These are phyloP conservation scores for Metrosideros polymorpha DNA, from an alignment of 441 rosid species.

Conservation along the genomic window DNA sequence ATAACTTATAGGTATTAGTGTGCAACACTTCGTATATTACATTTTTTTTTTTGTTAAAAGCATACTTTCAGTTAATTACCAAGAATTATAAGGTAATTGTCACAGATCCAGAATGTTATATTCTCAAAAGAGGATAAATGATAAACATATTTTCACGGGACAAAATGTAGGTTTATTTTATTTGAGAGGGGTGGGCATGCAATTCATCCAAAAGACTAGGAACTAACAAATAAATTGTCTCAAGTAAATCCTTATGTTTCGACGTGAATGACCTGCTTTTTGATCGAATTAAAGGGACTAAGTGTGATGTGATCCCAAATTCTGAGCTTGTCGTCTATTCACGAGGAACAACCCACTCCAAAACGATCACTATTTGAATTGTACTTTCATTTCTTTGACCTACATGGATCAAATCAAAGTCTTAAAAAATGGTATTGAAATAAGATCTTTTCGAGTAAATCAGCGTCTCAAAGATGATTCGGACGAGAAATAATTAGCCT, in stretches of 20 bases:
- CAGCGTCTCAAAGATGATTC: accelerated
- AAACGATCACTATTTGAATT: neutral
- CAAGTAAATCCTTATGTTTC: neutral
- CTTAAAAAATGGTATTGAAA: neutral
- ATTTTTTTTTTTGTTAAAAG: neutral
- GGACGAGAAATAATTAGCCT: neutral
- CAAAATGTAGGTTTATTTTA: neutral
- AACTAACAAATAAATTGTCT: neutral
- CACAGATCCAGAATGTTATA: neutral
- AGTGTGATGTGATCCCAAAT: neutral
- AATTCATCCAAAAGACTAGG: neutral
- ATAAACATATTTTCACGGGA: neutral
- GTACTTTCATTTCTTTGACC: neutral
- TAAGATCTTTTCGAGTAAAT: neutral
- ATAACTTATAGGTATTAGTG: neutral
- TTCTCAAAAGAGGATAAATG: neutral
- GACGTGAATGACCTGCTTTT: neutral
- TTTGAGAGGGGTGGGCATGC: neutral
- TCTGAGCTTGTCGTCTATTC: too few species aligned
- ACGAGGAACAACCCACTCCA: neutral
- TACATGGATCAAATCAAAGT: neutral
- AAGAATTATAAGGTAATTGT: neutral
- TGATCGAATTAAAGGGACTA: neutral
- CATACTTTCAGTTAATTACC: neutral
- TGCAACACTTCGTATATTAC: neutral